A percentile compares a stretch with the other conserved stretches of the same genome.
phyloP scores from a whole-genome alignment of 805 yeast species.

The Nakazawaea ernobii region DNA sequence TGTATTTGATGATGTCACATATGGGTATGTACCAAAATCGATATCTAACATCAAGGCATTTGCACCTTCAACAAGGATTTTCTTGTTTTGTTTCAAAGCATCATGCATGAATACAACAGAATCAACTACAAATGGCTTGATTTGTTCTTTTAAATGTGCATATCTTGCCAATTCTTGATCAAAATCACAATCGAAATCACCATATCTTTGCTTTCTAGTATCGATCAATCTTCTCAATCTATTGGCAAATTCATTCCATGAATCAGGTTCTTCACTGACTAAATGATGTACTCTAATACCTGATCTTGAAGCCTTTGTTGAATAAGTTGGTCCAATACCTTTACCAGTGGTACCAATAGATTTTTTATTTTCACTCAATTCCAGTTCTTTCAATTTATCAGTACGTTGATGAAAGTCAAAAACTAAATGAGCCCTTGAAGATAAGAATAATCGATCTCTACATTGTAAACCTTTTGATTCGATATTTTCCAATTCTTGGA shows the following conservation, averaged over 20 bases:
- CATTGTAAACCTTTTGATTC: slow-evolving; percentile 78
- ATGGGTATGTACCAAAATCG: slow-evolving; percentile 97
- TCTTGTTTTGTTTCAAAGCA: slow-evolving; percentile 73
- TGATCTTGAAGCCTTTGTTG: slow-evolving; percentile 94
- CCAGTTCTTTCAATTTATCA: slow-evolving; percentile 92
- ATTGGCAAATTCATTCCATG: slow-evolving; percentile 87
- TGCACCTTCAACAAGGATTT: slow-evolving; percentile 94
- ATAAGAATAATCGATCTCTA: slow-evolving; percentile 72
- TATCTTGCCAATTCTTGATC: slow-evolving; percentile 77
- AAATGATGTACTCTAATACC: slow-evolving; percentile 96
- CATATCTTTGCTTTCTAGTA: slow-evolving; percentile 85
- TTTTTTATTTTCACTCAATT: slow-evolving; percentile 72
- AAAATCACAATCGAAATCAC: slow-evolving; percentile 82
- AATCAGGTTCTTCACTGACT: slow-evolving; percentile 80
- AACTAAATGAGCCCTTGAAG: slow-evolving; percentile 93
- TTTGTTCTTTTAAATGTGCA: slow-evolving; percentile 63
- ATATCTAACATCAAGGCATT: slow-evolving; percentile 96
- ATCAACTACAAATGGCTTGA: slow-evolving; percentile 91
- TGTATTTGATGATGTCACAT: slow-evolving; percentile 91
- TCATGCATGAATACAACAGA: slow-evolving; percentile 78
- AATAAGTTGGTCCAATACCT: slow-evolving; percentile 98
- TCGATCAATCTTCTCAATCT: slow-evolving; percentile 71
- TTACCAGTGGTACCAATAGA: slow-evolving; percentile 97
- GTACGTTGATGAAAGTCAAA: slow-evolving; percentile 98
- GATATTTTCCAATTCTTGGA: slow-evolving; percentile 75